A percentile compares a stretch with the other conserved stretches of the same genome.
Evolutionary conservation across 495 filamentous ascomycete species (phyloP).

Genomic region (Hypoxylon perforatum): DNA sequence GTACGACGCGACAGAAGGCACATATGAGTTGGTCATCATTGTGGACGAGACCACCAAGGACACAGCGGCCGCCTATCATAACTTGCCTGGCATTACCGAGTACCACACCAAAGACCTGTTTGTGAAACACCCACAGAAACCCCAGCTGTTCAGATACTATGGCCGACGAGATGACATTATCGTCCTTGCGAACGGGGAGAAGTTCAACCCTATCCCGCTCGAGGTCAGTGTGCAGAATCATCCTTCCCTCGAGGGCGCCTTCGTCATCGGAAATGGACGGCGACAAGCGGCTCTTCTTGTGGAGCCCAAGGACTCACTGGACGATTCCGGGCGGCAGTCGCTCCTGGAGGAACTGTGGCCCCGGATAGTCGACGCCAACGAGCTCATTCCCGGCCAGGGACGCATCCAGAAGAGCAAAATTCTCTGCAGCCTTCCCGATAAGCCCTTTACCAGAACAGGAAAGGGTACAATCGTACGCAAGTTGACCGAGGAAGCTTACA

Average conservation of each 20-base stretch:
- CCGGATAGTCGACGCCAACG: conserved; percentile 60
- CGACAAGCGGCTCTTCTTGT: conserved; percentile 55
- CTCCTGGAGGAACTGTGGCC: conserved; percentile 61
- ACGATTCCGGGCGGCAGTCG: background rate
- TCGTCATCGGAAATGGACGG: conserved; percentile 57
- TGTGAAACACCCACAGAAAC: conserved; percentile 50
- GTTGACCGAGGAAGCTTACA: conserved; percentile 59
- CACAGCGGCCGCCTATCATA: conserved; percentile 44
- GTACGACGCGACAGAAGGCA: conserved; percentile 30
- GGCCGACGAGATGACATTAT: conserved; percentile 64
- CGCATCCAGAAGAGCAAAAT: conserved; percentile 62
- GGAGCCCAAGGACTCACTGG: conserved; percentile 42
- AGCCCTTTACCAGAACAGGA: conserved; percentile 61
- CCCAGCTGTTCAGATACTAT: conserved; percentile 53
- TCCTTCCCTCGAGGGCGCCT: conserved; percentile 49
- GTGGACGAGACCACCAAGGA: conserved; percentile 12
- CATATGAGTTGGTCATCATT: conserved; percentile 37
- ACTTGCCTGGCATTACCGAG: conserved; percentile 52
- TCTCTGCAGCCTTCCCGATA: conserved; percentile 37
- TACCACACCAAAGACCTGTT: conserved; percentile 63
- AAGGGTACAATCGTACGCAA: conserved; percentile 68
- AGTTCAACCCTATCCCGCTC: conserved; percentile 59
- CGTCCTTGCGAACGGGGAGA: conserved; percentile 65
- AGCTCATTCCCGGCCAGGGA: conserved; percentile 58
- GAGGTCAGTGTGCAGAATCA: conserved; percentile 44